These are phyloP conservation scores for Ceratobasidium sp. DNA, from an alignment of 1,284 basidiomycete species.

Conservation along the genomic window DNA sequence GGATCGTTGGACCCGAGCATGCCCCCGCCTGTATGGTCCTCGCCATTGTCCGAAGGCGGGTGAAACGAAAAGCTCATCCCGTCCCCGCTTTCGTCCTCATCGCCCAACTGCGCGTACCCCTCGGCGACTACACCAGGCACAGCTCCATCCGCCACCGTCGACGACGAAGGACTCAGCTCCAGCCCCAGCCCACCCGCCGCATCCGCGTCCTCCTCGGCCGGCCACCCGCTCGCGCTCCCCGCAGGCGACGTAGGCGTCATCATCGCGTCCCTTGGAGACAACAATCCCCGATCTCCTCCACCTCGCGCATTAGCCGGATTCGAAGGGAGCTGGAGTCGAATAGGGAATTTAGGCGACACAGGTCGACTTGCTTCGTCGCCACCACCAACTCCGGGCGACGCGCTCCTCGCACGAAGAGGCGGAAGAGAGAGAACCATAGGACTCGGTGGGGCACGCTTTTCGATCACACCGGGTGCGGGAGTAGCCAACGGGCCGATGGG, in stretches of 20 bases:
- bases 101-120: slow-evolving; percentile 23
- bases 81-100: background rate
- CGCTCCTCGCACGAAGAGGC: slow-evolving; percentile 25
- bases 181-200: slow-evolving; percentile 16
- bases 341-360: slow-evolving; percentile 23
- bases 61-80: slow-evolving; percentile 15
- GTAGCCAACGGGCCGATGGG: slow-evolving; percentile 32
- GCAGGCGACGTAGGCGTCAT: slow-evolving; percentile 18
- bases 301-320: slow-evolving; percentile 26
- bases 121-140: slow-evolving; percentile 27
- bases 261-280: slow-evolving; percentile 25
- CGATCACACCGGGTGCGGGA: background rate
- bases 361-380: background rate
- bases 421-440: slow-evolving; percentile 20
- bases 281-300: slow-evolving; percentile 8
- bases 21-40: slow-evolving; percentile 4
- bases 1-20: slow-evolving; percentile 30
- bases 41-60: slow-evolving; percentile 1
- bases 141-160: slow-evolving; percentile 28
- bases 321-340: slow-evolving; percentile 30
- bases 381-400: slow-evolving; percentile 3
- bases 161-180: slow-evolving; percentile 31
- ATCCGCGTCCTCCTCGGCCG: slow-evolving; percentile 1
- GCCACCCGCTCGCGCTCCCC: slow-evolving; percentile 7
- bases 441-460: background rate